Evolutionary conservation across 306 rosid species (phyloP).

Genomic region (Delonix regia): DNA sequence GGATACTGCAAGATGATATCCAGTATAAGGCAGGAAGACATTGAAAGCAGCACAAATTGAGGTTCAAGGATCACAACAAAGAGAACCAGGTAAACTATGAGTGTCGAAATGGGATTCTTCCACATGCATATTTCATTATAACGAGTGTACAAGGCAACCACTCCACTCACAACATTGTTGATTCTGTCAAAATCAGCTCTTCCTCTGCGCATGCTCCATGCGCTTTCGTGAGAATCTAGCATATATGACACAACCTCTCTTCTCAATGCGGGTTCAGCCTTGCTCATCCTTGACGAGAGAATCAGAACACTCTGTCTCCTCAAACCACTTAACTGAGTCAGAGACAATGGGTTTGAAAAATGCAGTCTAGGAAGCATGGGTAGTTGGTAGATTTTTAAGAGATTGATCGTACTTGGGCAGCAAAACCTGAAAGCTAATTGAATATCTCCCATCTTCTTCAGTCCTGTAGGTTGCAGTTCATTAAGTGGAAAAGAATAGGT

Average conservation of each 20-base stretch:
- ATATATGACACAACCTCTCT: constrained; percentile 44
- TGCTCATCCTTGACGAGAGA: constrained; percentile 31
- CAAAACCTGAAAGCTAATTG: constrained; percentile 44
- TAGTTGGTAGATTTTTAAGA: constrained; percentile 24
- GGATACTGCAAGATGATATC: background rate
- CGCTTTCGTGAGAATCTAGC: constrained; percentile 35
- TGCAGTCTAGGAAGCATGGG: constrained; percentile 40
- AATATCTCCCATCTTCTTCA: constrained; percentile 45
- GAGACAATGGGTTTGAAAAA: constrained; percentile 24
- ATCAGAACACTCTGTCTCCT: constrained; percentile 37
- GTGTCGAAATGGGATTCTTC: constrained; percentile 14
- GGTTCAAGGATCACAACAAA: constrained; percentile 20
- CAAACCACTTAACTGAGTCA: constrained; percentile 6
- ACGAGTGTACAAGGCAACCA: background rate
- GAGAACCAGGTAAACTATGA: background rate
- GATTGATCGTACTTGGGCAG: background rate
- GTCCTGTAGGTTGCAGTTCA: constrained; percentile 44
- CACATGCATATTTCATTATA: constrained; percentile 36
- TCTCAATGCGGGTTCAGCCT: constrained; percentile 34
- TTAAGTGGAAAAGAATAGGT: constrained; percentile 36
- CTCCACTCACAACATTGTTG: constrained; percentile 6
- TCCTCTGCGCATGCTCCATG: constrained; percentile 50
- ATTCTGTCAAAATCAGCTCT: constrained; percentile 46
- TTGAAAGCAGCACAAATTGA: background rate
- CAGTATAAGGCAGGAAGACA: constrained; percentile 13